phyloP scores from a whole-genome alignment of 2,329 filamentous ascomycete species.

The Cladosporium sp. region DNA sequence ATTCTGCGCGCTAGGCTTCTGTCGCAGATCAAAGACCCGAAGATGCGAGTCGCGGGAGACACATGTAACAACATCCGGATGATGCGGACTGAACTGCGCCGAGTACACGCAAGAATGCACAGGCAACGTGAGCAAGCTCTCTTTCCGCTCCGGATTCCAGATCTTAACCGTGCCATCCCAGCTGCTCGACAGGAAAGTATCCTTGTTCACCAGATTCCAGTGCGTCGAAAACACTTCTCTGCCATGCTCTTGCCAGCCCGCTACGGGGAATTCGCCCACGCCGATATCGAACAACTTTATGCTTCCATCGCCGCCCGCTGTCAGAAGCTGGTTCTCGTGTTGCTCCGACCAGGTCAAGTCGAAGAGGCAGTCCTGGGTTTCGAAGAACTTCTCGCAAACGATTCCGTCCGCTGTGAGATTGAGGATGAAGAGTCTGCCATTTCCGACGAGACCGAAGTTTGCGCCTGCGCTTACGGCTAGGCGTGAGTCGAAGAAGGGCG shows the following conservation, averaged over 20 bases:
- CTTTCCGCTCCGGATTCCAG: constrained; percentile 72
- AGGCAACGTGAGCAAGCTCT: constrained; percentile 79
- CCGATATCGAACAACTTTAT: constrained; percentile 90
- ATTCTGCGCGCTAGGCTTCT: constrained; percentile 80
- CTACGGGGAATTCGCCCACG: constrained; percentile 79
- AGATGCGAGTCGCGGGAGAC: constrained; percentile 88
- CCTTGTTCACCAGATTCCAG: constrained; percentile 91
- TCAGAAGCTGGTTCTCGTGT: constrained; percentile 90
- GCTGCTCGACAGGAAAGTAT: constrained; percentile 84
- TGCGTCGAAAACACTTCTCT: constrained; percentile 88
- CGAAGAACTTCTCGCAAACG: constrained; percentile 82
- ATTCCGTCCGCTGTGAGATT: constrained; percentile 82
- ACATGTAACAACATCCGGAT: constrained; percentile 79
- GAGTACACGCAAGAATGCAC: constrained; percentile 94
- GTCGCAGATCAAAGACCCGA: constrained; percentile 87
- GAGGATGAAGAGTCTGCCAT: constrained; percentile 84
- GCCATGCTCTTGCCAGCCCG: constrained; percentile 90
- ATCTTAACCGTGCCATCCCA: constrained; percentile 98
- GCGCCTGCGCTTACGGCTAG: constrained; percentile 87
- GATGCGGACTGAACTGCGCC: constrained; percentile 85
- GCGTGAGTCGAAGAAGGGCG: constrained; percentile 93
- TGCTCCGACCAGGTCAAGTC: constrained; percentile 94
- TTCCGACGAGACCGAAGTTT: constrained; percentile 96
- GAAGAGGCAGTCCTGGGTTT: constrained; percentile 95
- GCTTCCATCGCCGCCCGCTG: constrained; percentile 88